phyloP scores from a whole-genome alignment of 805 yeast species.

The Candida corydali region DNA sequence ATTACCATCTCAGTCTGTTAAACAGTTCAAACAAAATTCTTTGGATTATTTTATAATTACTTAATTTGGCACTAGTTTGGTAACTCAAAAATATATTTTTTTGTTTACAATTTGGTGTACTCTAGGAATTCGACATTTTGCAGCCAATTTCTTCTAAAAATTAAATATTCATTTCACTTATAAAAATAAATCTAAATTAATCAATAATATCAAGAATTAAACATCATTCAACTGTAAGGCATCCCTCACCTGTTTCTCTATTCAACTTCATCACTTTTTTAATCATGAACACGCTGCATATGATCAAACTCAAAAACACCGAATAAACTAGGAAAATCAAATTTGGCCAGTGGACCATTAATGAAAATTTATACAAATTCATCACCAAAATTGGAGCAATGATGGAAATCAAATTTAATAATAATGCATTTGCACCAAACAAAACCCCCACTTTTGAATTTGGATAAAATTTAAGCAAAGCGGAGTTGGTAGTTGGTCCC shows the following conservation, averaged over 20 bases:
- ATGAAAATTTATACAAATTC: slow-evolving; percentile 36
- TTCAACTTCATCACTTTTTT: slow-evolving; percentile 10
- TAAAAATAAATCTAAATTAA: too few relatives aligned
- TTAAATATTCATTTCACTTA: too few relatives aligned
- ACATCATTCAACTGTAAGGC: too few relatives aligned
- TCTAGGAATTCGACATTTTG: too few relatives aligned
- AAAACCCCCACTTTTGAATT: slow-evolving; percentile 17
- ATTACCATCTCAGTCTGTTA: too few relatives aligned
- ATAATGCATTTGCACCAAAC: slow-evolving; percentile 38
- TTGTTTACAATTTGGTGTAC: too few relatives aligned
- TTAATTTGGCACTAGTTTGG: too few relatives aligned
- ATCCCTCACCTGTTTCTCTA: slow-evolving; percentile 4
- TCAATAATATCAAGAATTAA: too few relatives aligned
- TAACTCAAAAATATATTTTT: too few relatives aligned
- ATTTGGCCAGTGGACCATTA: slow-evolving; percentile 16
- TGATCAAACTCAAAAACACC: slow-evolving; percentile 7
- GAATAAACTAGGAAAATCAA: slow-evolving; percentile 17
- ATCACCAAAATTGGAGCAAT: slow-evolving; percentile 47
- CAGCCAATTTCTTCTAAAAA: too few relatives aligned
- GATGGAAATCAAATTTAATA: slow-evolving; percentile 45
- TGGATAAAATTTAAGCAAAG: slow-evolving; percentile 56
- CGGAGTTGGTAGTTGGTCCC: slow-evolving; percentile 53
- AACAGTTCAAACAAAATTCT: too few relatives aligned
- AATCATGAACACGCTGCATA: slow-evolving; percentile 3
- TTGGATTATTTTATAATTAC: too few relatives aligned